Evolutionary conservation across 768 basidiomycete genomes (phyloP).

Genomic region (Scleroderma citrinum): DNA sequence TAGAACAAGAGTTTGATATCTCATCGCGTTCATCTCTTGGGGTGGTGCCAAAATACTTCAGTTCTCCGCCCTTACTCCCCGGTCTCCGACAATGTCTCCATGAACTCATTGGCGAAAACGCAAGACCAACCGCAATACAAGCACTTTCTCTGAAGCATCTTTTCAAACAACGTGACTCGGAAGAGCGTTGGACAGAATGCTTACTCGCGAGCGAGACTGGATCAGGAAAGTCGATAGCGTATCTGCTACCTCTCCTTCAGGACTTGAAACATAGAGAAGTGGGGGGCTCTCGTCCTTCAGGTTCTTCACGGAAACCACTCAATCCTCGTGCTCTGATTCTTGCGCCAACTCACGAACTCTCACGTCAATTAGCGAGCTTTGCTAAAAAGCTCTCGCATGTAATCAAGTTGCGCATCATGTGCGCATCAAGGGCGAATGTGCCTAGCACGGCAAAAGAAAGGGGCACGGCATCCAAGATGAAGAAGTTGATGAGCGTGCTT

Average conservation of each 20-base stretch:
- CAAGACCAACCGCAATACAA: conserved; percentile 75
- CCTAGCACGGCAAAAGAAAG: conserved; percentile 19
- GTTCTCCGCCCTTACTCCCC: conserved; percentile 63
- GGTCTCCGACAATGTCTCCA: conserved; percentile 55
- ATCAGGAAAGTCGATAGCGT: conserved; percentile 88
- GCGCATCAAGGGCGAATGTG: conserved; percentile 58
- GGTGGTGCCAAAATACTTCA: conserved; percentile 40
- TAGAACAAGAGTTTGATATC: conserved; percentile 34
- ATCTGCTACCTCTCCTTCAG: conserved; percentile 80
- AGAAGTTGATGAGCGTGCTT: conserved; percentile 13
- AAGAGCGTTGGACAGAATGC: conserved; percentile 33
- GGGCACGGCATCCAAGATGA: conserved; percentile 48
- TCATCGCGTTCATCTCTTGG: conserved; percentile 15
- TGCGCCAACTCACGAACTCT: conserved; percentile 85
- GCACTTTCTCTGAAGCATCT: conserved; percentile 64
- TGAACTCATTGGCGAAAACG: conserved; percentile 50
- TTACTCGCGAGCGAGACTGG: conserved; percentile 87
- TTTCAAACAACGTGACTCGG: conserved; percentile 27
- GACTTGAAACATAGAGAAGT: conserved; percentile 64
- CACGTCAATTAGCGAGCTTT: conserved; percentile 69
- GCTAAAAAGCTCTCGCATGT: conserved; percentile 72
- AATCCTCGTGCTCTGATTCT: conserved; percentile 77
- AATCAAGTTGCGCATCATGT: conserved; percentile 70
- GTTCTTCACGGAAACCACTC: conserved; percentile 24
- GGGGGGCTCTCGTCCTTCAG: conserved; percentile 3